Base-by-base conservation (phyloP, 257 asterid genomes). In the Petunia secreta region DNA sequence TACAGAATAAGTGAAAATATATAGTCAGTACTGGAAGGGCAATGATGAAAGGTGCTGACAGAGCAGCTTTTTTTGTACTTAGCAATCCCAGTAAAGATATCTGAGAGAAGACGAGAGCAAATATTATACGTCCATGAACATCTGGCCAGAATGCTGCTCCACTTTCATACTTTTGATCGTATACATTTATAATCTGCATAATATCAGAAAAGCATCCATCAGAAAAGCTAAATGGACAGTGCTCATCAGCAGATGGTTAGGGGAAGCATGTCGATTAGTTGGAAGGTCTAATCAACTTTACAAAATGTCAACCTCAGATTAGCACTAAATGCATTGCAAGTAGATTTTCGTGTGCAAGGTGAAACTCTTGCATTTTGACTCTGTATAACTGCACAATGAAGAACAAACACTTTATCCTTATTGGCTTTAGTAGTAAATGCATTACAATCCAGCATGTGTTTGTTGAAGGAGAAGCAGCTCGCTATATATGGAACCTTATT, bases 111-210 rank as follows among this genome's bases (percentile, higher is more conserved):
- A 91, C 80, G 84, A 91, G 73, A 1, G 98, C 97, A n/a, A 63
- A 80, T 34, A 93, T 85, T 79, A 93, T 83, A 38, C 99, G 95
- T 6, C 91, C 97, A 54, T 95, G 98, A 75, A 95, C 98, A 79
- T 89, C 94, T 1, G 99, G 99, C 99, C 99, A 95, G 79, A 92
- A 95, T 66, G 99, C 92, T 36, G 96, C 98, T 4, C 89, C 97
- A 83, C 99, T 95, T 88, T 95, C 99, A 36, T 95, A 93, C 85
- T 88, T 89, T 81, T 93, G 99, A 85, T 93, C 85, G 85, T 95
- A 95, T 44, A 95, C 99, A 79, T 95, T 92, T 78, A 95, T 93
- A 88, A 95, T 88, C 98, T 95, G 91, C 87, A 73, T 52, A 80
- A 36, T 6, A 37, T 52, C 36, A 67, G 16, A 71, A 16, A 66